Evolutionary conservation across 441 rosid species (phyloP).

Genomic region (Kokia cookei): DNA sequence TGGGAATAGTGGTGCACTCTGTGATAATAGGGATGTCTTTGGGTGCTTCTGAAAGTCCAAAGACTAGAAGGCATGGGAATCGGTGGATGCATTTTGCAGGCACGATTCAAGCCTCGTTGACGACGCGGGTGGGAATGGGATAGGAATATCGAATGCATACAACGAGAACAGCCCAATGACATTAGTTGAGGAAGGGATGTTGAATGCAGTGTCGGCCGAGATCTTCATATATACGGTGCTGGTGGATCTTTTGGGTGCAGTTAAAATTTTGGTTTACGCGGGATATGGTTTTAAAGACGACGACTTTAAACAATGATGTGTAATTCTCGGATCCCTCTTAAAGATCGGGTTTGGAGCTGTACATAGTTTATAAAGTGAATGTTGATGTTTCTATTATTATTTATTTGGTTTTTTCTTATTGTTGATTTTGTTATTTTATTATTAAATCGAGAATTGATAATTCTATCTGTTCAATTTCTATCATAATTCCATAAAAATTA

Average conservation of each 20-base stretch:
- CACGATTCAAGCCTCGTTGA: conserved; percentile 36
- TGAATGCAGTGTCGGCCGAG: conserved; percentile 65
- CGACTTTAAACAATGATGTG: too few relatives aligned
- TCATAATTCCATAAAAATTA: too few relatives aligned
- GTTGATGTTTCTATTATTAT: too few relatives aligned
- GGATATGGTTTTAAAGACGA: too few relatives aligned
- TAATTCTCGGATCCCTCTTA: too few relatives aligned
- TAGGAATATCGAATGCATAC: conserved; percentile 47
- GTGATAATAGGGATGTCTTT: conserved; percentile 48
- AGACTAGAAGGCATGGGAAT: conserved; percentile 48
- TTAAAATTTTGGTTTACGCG: too few relatives aligned
- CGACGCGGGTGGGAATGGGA: conserved; percentile 62
- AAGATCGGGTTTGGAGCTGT: too few relatives aligned
- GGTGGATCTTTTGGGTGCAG: conserved; percentile 69
- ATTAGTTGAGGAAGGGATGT: conserved; percentile 49
- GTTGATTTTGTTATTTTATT: too few relatives aligned
- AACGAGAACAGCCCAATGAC: conserved; percentile 38
- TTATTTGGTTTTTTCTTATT: too few relatives aligned
- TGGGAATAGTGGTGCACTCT: conserved; percentile 52
- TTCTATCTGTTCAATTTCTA: too few relatives aligned
- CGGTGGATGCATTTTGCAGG: conserved; percentile 56
- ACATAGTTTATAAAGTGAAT: too few relatives aligned
- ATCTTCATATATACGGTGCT: conserved; percentile 78
- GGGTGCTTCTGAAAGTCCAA: conserved; percentile 40
- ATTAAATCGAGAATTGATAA: too few relatives aligned